phyloP scores from a whole-genome alignment of 345 rosid species.

The Nasturtium officinale region DNA sequence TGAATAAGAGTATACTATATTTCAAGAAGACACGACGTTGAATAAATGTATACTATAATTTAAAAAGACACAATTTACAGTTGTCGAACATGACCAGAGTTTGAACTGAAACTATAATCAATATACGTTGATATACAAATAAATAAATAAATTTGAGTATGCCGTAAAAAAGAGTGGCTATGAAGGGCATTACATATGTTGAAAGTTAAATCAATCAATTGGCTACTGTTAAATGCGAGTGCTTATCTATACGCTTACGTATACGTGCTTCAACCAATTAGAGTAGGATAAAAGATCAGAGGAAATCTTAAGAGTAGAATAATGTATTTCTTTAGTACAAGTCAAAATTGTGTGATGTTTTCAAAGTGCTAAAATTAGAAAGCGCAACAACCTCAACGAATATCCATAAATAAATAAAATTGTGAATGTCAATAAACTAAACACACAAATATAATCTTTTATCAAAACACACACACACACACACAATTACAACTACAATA shows the following conservation, averaged over 20 bases:
- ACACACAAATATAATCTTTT: background rate
- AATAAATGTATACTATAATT: background rate
- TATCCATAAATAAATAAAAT: slow-evolving; percentile 9
- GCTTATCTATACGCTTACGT: slow-evolving; percentile 30
- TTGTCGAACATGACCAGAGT: background rate
- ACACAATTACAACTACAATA: background rate
- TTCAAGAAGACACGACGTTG: background rate
- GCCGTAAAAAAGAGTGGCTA: background rate
- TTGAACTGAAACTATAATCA: background rate
- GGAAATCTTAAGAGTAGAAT: background rate
- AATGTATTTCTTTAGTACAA: background rate
- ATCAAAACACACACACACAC: background rate
- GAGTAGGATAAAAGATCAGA: slow-evolving; percentile 24
- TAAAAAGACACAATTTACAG: background rate
- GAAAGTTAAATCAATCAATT: slow-evolving; percentile 6
- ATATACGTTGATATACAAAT: background rate
- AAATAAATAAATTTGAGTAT: background rate
- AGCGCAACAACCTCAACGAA: slow-evolving; percentile 20
- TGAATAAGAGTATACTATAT: background rate
- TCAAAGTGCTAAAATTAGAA: slow-evolving; percentile 1
- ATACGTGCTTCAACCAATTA: slow-evolving; percentile 13
- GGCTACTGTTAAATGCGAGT: slow-evolving; percentile 2
- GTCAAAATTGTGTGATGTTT: slow-evolving; percentile 27
- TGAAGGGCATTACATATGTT: slow-evolving; percentile 14
- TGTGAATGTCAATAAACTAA: background rate